A percentile compares a stretch with the other conserved stretches of the same genome.
phyloP scores from a whole-genome alignment of 2,329 filamentous ascomycete species.

The Ophiosphaerella korrae region DNA sequence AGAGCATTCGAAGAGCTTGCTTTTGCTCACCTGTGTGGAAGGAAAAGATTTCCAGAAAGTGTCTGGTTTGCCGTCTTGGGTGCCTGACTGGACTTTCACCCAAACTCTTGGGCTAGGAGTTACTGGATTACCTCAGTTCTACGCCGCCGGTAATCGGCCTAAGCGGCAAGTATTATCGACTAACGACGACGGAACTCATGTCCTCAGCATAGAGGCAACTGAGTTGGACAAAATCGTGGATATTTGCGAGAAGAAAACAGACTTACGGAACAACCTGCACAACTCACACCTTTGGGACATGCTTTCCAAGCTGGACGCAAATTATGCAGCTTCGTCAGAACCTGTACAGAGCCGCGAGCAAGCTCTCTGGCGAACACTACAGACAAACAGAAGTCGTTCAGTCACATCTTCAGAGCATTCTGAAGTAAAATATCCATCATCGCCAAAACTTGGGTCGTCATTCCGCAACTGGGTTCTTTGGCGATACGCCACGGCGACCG shows the following conservation, averaged over 20 bases:
- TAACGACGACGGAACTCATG: not conserved
- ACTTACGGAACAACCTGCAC: constrained; percentile 3
- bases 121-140: constrained; percentile 17
- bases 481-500: constrained; percentile 8
- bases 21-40: constrained; percentile 21
- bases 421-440: constrained; percentile 6
- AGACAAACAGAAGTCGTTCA: constrained; percentile 10
- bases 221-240: constrained; percentile 1
- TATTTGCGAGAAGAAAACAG: constrained; percentile 6
- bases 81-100: constrained; percentile 21
- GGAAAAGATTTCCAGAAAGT: constrained; percentile 17
- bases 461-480: constrained; percentile 21
- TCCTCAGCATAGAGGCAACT: constrained; percentile 9
- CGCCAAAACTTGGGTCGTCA: not conserved
- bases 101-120: constrained; percentile 12
- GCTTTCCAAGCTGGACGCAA: constrained; percentile 3
- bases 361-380: constrained; percentile 16
- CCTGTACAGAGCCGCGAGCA: constrained; percentile 11
- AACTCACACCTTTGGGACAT: constrained; percentile 11
- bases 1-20: constrained; percentile 12
- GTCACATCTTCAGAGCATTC: not conserved
- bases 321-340: not conserved
- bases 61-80: constrained; percentile 21
- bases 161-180: not conserved
- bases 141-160: constrained; percentile 4